Percentiles rank a stretch among this genome's conserved stretches.
These are phyloP conservation scores for Amylocarpus encephaloides DNA, from an alignment of 2,329 filamentous ascomycete species.

Conservation along the genomic window DNA sequence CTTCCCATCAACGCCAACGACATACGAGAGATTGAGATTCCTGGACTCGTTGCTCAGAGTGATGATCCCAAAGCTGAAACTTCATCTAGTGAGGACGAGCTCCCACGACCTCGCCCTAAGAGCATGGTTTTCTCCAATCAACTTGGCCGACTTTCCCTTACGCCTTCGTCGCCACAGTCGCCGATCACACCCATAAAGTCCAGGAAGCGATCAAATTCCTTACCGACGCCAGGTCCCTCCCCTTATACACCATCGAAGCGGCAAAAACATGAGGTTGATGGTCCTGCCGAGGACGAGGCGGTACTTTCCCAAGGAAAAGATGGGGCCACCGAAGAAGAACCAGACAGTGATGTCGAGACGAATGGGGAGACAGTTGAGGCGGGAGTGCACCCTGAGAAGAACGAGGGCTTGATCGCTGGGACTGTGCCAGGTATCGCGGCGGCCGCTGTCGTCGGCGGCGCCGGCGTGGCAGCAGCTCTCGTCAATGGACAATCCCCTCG, in stretches of 20 bases:
- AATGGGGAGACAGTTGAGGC: background rate
- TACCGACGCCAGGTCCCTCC: slow-evolving; percentile 22
- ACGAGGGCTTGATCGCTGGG: slow-evolving; percentile 9
- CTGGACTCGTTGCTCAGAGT: slow-evolving; percentile 56
- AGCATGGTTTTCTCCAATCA: slow-evolving; percentile 38
- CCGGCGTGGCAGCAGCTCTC: slow-evolving; percentile 16
- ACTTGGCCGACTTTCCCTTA: slow-evolving; percentile 14
- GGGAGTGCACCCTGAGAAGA: background rate
- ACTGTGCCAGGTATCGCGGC: slow-evolving; percentile 16
- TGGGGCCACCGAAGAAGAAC: background rate
- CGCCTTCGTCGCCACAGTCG: slow-evolving; percentile 23
- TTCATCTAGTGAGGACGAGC: slow-evolving; percentile 34
- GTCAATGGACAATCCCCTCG: slow-evolving; percentile 20
- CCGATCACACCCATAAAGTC: slow-evolving; percentile 9
- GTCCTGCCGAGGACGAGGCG: background rate
- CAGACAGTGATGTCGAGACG: slow-evolving; percentile 1
- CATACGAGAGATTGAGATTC: slow-evolving; percentile 73
- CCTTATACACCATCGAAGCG: slow-evolving; percentile 19
- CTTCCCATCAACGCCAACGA: slow-evolving; percentile 63
- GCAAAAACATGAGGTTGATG: slow-evolving; percentile 7
- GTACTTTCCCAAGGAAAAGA: background rate
- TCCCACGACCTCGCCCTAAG: slow-evolving; percentile 33
- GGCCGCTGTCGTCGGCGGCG: slow-evolving; percentile 19
- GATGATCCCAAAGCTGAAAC: slow-evolving; percentile 54
- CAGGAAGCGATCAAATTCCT: slow-evolving; percentile 28